phyloP scores from a whole-genome alignment of 345 rosid genomes.

The Eucalyptus albens region DNA sequence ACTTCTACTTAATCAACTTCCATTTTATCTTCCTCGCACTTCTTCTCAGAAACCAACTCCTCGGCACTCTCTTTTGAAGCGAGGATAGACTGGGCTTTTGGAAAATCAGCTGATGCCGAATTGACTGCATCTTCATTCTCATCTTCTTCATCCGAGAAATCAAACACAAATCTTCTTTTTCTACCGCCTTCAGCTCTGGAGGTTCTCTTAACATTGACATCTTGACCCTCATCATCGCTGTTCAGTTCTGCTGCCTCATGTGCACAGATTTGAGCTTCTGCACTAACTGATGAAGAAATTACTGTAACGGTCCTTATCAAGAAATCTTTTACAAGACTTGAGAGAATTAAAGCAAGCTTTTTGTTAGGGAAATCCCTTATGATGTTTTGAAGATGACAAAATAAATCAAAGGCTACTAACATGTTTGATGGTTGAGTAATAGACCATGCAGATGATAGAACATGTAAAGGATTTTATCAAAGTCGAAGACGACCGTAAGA shows the following conservation, averaged over 20 bases:
- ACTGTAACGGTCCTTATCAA: neutral
- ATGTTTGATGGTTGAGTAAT: too few relatives aligned
- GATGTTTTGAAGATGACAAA: too few relatives aligned
- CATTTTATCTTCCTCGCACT: conserved; percentile 2
- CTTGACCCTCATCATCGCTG: conserved; percentile 51
- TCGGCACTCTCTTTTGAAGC: conserved; percentile 10
- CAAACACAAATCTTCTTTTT: conserved; percentile 68
- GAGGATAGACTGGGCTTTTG: conserved; percentile 12
- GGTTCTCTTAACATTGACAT: conserved; percentile 26
- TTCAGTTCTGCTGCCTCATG: conserved; percentile 18
- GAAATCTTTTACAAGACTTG: neutral
- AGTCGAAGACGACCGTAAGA: too few relatives aligned
- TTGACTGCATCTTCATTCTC: conserved; percentile 65
- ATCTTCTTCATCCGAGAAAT: conserved; percentile 77
- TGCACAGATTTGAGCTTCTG: conserved; percentile 38
- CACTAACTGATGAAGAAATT: conserved; percentile 13
- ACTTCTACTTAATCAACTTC: conserved; percentile 28
- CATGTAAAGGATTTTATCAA: too few relatives aligned
- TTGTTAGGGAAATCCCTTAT: too few relatives aligned
- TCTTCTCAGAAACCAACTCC: conserved; percentile 8
- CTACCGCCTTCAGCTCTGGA: conserved; percentile 32
- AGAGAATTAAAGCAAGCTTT: neutral
- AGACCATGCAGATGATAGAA: too few relatives aligned
- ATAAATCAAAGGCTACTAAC: too few relatives aligned
- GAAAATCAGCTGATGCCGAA: conserved; percentile 49